These are phyloP conservation scores for Mangifera indica DNA, from an alignment of 345 rosid genomes.

Conservation along the genomic window DNA sequence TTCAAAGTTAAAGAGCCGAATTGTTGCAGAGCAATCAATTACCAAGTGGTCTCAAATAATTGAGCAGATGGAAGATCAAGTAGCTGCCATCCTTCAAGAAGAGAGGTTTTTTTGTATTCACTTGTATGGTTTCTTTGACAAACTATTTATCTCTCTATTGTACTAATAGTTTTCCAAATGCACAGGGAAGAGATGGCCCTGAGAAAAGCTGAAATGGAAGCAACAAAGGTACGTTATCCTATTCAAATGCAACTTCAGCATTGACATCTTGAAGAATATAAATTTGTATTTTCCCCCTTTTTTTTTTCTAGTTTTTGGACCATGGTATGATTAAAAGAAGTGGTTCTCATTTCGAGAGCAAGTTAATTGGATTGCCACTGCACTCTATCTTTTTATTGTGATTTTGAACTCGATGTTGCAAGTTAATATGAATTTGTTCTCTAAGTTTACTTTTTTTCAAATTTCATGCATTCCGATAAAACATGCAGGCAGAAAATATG, in stretches of 20 bases:
- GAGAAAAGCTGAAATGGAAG: slow-evolving; percentile 97
- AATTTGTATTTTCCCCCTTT: not conserved
- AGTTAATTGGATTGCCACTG: too few species aligned
- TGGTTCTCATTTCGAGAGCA: too few species aligned
- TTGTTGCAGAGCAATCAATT: slow-evolving; percentile 81
- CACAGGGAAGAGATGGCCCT: slow-evolving; percentile 83
- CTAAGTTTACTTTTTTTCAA: not conserved
- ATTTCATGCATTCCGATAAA: slow-evolving; percentile 17
- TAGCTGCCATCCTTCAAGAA: slow-evolving; percentile 64
- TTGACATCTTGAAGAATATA: slow-evolving; percentile 6
- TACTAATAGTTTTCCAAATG: slow-evolving; percentile 23
- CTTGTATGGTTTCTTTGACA: not conserved
- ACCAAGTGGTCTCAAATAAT: slow-evolving; percentile 80
- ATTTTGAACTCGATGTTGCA: not conserved
- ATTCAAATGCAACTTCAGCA: slow-evolving; percentile 2
- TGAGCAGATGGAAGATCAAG: slow-evolving; percentile 84
- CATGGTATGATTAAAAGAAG: not conserved
- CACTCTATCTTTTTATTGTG: not conserved
- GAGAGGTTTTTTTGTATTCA: slow-evolving; percentile 59
- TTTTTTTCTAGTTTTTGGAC: not conserved
- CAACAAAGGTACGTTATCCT: slow-evolving; percentile 61
- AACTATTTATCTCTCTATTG: slow-evolving; percentile 20
- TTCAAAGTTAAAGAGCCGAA: slow-evolving; percentile 84
- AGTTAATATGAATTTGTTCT: not conserved
- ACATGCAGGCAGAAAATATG: slow-evolving; percentile 86